Conservation (phyloP, 108 stramenopile genomes). For the Aureococcus anophagefferens region DNA sequence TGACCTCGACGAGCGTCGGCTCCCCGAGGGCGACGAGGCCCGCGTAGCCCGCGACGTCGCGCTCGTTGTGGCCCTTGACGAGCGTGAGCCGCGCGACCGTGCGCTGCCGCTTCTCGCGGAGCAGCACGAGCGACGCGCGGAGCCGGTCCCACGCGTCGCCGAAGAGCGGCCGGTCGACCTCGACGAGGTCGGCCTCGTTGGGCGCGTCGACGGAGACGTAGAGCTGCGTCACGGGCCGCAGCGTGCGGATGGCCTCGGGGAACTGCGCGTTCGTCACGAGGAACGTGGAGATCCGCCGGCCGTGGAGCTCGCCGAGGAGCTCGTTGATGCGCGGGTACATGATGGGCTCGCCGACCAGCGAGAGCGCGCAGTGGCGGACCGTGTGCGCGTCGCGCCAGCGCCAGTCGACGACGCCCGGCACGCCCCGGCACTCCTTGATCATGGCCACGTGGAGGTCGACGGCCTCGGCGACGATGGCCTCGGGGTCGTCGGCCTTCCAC, state of each 20-base stretch:
- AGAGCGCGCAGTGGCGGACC: constrained; percentile 74
- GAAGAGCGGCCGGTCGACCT: constrained; percentile 83
- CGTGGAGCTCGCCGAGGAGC: constrained; percentile 72
- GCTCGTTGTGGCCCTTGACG: constrained; percentile 88
- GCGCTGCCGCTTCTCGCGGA: constrained; percentile 77
- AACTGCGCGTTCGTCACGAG: constrained; percentile 95
- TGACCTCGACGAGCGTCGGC: constrained; percentile 82
- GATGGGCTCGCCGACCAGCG: constrained; percentile 80
- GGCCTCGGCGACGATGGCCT: constrained; percentile 74
- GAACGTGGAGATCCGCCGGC: constrained; percentile 75
- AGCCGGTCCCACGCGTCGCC: constrained; percentile 90
- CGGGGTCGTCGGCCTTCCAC: constrained; percentile 89
- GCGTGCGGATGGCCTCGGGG: constrained; percentile 68
- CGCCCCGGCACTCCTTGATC: constrained; percentile 86
- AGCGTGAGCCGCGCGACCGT: constrained; percentile 91
- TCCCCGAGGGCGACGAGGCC: constrained; percentile 74
- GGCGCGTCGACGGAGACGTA: constrained; percentile 69
- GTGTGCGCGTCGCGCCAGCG: constrained; percentile 85
- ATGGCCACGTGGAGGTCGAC: constrained; percentile 66
- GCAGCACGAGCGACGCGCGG: constrained; percentile 46
- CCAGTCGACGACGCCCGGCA: constrained; percentile 81
- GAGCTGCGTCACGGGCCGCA: constrained; percentile 87
- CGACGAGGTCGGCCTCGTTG: constrained; percentile 76
- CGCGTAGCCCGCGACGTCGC: constrained; percentile 78
- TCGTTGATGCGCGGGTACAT: constrained; percentile 93